A percentile compares a stretch with the other conserved stretches of the same genome.
These are phyloP conservation scores for Cylindrodendrum hubeiense DNA, from an alignment of 2,329 filamentous ascomycete species.

Conservation along the genomic window DNA sequence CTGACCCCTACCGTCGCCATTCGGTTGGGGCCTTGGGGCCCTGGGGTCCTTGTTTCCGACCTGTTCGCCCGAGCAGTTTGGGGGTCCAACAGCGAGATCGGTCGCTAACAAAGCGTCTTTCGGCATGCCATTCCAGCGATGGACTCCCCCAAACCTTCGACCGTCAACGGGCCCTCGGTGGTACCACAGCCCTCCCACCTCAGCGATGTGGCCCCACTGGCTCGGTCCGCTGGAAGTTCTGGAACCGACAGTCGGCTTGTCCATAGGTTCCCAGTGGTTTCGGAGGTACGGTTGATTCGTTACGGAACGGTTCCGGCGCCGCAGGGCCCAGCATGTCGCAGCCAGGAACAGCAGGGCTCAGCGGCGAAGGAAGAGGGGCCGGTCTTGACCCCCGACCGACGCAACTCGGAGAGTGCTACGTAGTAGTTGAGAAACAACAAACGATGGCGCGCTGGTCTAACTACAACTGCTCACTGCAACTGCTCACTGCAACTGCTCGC, in stretches of 20 bases:
- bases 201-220: not conserved
- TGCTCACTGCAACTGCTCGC: too few relatives aligned
- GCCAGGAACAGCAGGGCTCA: not conserved
- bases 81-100: not conserved
- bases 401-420: not conserved
- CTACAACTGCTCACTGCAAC: too few relatives aligned
- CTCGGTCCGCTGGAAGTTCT: conserved; percentile 32
- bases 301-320: not conserved
- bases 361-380: not conserved
- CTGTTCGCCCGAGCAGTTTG: not conserved
- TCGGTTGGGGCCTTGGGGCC: not conserved
- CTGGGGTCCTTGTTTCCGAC: not conserved
- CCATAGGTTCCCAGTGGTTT: not conserved
- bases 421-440: not conserved
- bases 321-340: not conserved
- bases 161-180: too few relatives aligned
- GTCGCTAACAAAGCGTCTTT: not conserved
- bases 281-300: not conserved
- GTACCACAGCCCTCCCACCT: too few relatives aligned
- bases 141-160: not conserved
- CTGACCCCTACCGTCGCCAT: not conserved
- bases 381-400: not conserved
- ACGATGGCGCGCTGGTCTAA: not conserved
- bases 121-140: not conserved
- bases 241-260: conserved; percentile 26